These are phyloP conservation scores for Coniochaeta ligniaria DNA, from an alignment of 2,329 filamentous ascomycete genomes.

Conservation along the genomic window DNA sequence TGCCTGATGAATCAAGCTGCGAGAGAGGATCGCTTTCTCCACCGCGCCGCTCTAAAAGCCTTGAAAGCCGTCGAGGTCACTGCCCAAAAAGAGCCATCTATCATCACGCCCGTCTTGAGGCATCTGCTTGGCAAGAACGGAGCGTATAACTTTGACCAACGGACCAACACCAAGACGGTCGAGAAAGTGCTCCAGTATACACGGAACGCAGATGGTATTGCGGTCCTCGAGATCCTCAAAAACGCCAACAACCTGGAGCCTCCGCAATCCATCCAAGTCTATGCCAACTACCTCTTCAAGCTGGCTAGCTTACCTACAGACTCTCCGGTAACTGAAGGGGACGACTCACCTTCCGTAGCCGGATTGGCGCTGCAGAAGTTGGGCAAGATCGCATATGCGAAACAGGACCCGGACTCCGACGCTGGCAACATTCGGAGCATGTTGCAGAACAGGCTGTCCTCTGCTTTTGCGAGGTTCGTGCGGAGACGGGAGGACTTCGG, in stretches of 20 bases:
- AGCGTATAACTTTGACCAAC: slow-evolving; percentile 73
- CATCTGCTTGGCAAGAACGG: slow-evolving; percentile 65
- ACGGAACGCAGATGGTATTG: slow-evolving; percentile 46
- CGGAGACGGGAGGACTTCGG: slow-evolving; percentile 44
- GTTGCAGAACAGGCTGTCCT: slow-evolving; percentile 49
- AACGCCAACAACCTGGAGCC: slow-evolving; percentile 25
- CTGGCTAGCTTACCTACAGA: slow-evolving; percentile 32
- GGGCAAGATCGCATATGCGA: slow-evolving; percentile 47
- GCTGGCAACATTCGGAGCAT: slow-evolving; percentile 47
- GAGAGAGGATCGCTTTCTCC: slow-evolving; percentile 69
- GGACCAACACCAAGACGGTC: slow-evolving; percentile 79
- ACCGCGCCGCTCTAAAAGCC: slow-evolving; percentile 70
- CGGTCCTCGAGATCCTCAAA: slow-evolving; percentile 38
- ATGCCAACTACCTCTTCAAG: slow-evolving; percentile 48
- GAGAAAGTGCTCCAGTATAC: slow-evolving; percentile 63
- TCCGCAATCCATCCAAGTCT: slow-evolving; percentile 38
- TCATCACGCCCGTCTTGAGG: slow-evolving; percentile 54
- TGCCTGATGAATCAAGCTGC: slow-evolving; percentile 79
- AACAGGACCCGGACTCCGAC: slow-evolving; percentile 26
- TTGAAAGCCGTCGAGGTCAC: slow-evolving; percentile 63
- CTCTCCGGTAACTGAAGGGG: slow-evolving; percentile 18
- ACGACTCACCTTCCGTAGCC: slow-evolving; percentile 26
- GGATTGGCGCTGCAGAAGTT: slow-evolving; percentile 43
- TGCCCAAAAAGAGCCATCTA: slow-evolving; percentile 52
- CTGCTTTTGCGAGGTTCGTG: slow-evolving; percentile 51